A percentile compares a stretch with the other conserved stretches of the same genome.
These are phyloP conservation scores for Podosphaera fusca DNA, from an alignment of 2,329 filamentous ascomycete species.

Conservation along the genomic window DNA sequence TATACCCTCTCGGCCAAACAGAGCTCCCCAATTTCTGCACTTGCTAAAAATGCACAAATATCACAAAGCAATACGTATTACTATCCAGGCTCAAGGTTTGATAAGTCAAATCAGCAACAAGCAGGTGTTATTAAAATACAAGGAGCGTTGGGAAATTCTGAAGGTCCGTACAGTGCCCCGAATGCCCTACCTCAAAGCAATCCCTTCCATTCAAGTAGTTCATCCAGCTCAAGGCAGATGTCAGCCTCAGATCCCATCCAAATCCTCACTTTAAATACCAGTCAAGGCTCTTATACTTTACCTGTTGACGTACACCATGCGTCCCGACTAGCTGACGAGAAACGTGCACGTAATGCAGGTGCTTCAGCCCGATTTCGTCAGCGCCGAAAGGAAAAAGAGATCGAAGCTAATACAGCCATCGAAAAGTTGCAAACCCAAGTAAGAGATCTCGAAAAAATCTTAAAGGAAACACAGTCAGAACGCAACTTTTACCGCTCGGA, in stretches of 20 bases:
- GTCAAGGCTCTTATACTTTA: conserved; percentile 33
- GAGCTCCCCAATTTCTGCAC: conserved; percentile 16
- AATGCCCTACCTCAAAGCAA: conserved; percentile 12
- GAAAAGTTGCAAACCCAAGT: conserved; percentile 48
- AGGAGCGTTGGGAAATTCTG: conserved; percentile 11
- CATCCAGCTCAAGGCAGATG: conserved; percentile 14
- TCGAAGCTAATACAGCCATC: conserved; percentile 45
- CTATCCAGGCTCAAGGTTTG: conserved; percentile 14
- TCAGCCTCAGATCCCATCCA: conserved; percentile 15
- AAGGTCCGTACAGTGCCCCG: conserved; percentile 16
- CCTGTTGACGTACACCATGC: conserved; percentile 62
- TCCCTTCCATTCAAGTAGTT: conserved; percentile 13
- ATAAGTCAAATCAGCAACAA: conserved; percentile 9
- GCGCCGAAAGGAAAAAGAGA: conserved; percentile 62
- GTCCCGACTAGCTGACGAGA: conserved; percentile 65
- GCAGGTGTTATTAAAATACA: conserved; percentile 14
- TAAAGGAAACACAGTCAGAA: conserved; percentile 34
- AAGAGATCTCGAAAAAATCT: conserved; percentile 33
- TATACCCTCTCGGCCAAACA: conserved; percentile 21
- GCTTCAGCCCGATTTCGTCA: conserved; percentile 65
- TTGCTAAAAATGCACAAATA: conserved; percentile 9
- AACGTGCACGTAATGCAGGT: conserved; percentile 62
- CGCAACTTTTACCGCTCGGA: conserved; percentile 53
- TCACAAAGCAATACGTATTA: conserved; percentile 10
- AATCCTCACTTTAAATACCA: conserved; percentile 19